These are phyloP conservation scores for Phallus indusiatus DNA, from an alignment of 768 basidiomycete species.

Conservation along the genomic window DNA sequence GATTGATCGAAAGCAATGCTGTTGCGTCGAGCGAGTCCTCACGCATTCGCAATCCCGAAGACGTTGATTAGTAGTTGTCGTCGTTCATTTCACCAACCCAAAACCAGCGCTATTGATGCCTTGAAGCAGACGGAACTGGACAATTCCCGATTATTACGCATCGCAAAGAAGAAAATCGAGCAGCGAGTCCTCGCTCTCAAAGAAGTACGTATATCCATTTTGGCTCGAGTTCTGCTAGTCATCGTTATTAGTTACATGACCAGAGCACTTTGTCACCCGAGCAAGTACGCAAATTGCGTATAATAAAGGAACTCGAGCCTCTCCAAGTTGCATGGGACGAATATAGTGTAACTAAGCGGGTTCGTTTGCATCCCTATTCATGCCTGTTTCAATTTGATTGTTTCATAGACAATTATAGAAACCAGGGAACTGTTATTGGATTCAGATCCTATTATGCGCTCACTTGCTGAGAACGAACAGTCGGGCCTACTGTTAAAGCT, in stretches of 20 bases:
- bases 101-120: background rate
- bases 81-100: background rate
- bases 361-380: slow-evolving; percentile 23
- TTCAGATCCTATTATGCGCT: slow-evolving; percentile 64
- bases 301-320: slow-evolving; percentile 60
- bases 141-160: slow-evolving; percentile 42
- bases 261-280: slow-evolving; percentile 43
- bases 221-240: slow-evolving; percentile 8
- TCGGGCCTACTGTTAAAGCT: slow-evolving; percentile 30
- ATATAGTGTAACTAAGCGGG: slow-evolving; percentile 50
- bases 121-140: slow-evolving; percentile 27
- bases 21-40: too few species aligned
- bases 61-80: background rate
- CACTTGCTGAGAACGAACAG: slow-evolving; percentile 64
- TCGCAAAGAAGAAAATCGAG: slow-evolving; percentile 46
- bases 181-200: slow-evolving; percentile 36
- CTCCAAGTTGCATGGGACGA: slow-evolving; percentile 59
- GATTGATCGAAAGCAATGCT: too few species aligned
- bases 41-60: too few species aligned
- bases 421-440: slow-evolving; percentile 56
- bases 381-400: slow-evolving; percentile 4
- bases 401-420: slow-evolving; percentile 56
- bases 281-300: slow-evolving; percentile 49
- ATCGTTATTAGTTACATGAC: background rate
- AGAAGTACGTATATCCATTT: slow-evolving; percentile 26